These are phyloP conservation scores for Lipomyces mesembrius DNA, from an alignment of 805 yeast species.

Conservation along the genomic window DNA sequence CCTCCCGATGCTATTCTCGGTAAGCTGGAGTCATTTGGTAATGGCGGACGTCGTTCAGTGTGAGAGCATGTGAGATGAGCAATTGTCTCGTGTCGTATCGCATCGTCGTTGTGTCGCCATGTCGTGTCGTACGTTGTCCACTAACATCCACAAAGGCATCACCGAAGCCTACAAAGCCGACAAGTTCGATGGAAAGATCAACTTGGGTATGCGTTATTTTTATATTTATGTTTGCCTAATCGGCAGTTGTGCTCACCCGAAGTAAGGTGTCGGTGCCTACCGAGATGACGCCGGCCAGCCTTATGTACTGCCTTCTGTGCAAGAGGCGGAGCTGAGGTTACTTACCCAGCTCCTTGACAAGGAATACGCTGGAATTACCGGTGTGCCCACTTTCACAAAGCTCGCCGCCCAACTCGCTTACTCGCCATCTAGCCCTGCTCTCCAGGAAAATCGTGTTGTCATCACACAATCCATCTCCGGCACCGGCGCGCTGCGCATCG, in stretches of 20 bases:
- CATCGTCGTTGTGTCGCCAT: background rate
- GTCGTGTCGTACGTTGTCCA: background rate
- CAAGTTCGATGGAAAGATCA: constrained; percentile 52
- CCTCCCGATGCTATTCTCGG: constrained; percentile 83
- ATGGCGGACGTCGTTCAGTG: background rate
- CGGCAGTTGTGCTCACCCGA: background rate
- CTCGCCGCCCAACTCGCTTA: constrained; percentile 74
- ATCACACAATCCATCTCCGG: constrained; percentile 92
- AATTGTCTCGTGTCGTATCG: background rate
- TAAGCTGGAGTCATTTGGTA: constrained; percentile 2
- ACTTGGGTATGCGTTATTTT: constrained; percentile 53
- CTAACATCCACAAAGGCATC: constrained; percentile 59
- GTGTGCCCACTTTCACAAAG: constrained; percentile 67
- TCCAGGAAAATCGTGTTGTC: constrained; percentile 68
- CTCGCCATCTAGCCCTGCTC: constrained; percentile 63
- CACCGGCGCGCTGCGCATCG: constrained; percentile 89
- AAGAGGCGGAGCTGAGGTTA: constrained; percentile 61
- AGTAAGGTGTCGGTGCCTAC: constrained; percentile 75
- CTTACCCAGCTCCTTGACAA: constrained; percentile 62
- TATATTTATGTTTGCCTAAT: background rate
- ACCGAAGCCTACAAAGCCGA: constrained; percentile 76
- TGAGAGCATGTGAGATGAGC: background rate
- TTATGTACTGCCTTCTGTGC: constrained; percentile 78
- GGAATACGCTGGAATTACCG: constrained; percentile 87
- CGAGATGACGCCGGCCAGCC: constrained; percentile 88